These are phyloP conservation scores for Cercospora sojina DNA, from an alignment of 2,329 filamentous ascomycete genomes.

Conservation along the genomic window DNA sequence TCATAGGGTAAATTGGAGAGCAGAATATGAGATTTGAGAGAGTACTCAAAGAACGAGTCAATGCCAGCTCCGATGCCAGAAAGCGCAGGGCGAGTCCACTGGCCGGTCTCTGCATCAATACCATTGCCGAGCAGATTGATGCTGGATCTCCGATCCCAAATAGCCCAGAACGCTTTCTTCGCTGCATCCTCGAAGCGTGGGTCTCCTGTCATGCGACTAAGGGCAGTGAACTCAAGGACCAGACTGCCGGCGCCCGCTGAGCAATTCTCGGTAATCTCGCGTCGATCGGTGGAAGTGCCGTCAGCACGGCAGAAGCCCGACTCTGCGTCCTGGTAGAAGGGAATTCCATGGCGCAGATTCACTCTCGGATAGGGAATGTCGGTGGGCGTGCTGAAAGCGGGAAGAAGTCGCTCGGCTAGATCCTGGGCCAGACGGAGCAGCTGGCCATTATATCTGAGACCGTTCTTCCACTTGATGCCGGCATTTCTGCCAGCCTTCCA, in stretches of 20 bases:
- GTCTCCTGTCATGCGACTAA: constrained; percentile 86
- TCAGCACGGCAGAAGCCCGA: constrained; percentile 47
- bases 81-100: constrained; percentile 77
- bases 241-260: constrained; percentile 95
- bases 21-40: constrained; percentile 87
- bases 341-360: constrained; percentile 85
- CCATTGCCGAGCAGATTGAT: constrained; percentile 88
- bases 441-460: constrained; percentile 83
- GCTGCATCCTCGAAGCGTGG: constrained; percentile 82
- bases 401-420: constrained; percentile 77
- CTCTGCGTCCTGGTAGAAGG: constrained; percentile 70
- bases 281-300: constrained; percentile 46
- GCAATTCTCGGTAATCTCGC: constrained; percentile 91
- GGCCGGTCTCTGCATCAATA: constrained; percentile 85
- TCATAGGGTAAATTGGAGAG: constrained; percentile 66
- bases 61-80: constrained; percentile 95
- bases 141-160: constrained; percentile 84
- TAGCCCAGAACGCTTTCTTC: constrained; percentile 92
- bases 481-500: constrained; percentile 37
- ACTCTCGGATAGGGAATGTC: constrained; percentile 94
- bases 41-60: constrained; percentile 98
- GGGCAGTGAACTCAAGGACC: constrained; percentile 85
- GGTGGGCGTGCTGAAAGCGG: constrained; percentile 87
- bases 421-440: constrained; percentile 85
- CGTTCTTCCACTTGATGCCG: constrained; percentile 48